Evolutionary conservation across 805 yeast species (phyloP).

Genomic region (Yarrowia bubula): DNA sequence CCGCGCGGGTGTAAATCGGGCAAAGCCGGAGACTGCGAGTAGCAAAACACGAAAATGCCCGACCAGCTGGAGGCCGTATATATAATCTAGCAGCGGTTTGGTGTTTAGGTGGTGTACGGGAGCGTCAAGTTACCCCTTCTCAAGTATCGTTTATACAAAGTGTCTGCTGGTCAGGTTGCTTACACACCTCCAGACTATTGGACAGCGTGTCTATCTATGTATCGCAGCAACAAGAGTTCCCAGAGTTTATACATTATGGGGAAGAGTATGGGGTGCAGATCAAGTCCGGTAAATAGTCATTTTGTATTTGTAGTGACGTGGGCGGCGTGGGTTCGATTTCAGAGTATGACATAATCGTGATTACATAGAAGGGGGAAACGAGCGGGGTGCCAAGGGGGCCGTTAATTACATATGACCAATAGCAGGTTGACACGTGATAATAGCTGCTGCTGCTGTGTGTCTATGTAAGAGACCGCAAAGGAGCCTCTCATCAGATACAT

Average conservation of each 20-base stretch:
- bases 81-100: neutral
- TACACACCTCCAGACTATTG: neutral
- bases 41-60: constrained; percentile 3
- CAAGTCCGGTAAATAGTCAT: neutral
- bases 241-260: constrained; percentile 1
- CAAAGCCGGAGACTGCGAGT: constrained; percentile 8
- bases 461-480: no score
- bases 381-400: neutral
- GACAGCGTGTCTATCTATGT: neutral
- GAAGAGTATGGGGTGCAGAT: constrained; percentile 20
- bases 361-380: neutral
- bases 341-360: neutral
- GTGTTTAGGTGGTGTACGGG: neutral
- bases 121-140: no score
- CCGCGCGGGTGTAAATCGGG: constrained; percentile 1
- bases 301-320: neutral
- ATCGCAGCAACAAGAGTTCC: neutral
- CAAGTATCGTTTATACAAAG: no score
- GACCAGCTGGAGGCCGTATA: neutral
- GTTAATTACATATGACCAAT: no score
- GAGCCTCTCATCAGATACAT: neutral
- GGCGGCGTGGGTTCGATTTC: neutral
- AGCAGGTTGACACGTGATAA: no score
- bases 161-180: neutral
- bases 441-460: no score